Conservation (phyloP, 306 rosid genomes). For the Quercus suber region DNA sequence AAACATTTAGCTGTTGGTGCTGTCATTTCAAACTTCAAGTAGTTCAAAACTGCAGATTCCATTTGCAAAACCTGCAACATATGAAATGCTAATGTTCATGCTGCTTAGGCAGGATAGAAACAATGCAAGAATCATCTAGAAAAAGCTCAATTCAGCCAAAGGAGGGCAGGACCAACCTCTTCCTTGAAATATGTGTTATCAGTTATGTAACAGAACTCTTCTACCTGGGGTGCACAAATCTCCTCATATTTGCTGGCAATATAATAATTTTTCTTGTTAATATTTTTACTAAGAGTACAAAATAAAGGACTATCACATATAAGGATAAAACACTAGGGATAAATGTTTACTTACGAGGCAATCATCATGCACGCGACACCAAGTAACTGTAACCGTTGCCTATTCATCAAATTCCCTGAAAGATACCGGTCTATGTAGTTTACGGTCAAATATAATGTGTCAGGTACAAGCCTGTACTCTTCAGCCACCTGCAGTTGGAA, state of each 20-base stretch:
- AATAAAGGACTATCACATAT: background rate
- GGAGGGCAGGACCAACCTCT: slow-evolving; percentile 47
- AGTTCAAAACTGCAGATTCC: slow-evolving; percentile 91
- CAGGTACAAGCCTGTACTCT: slow-evolving; percentile 95
- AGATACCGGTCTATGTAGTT: slow-evolving; percentile 94
- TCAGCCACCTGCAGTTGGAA: slow-evolving; percentile 77
- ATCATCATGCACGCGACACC: slow-evolving; percentile 99
- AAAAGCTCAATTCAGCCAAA: slow-evolving; percentile 2
- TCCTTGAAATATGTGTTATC: slow-evolving; percentile 95
- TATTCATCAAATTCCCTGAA: slow-evolving; percentile 80
- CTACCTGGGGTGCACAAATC: slow-evolving; percentile 99
- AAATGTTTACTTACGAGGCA: slow-evolving; percentile 75
- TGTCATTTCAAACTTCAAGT: slow-evolving; percentile 92
- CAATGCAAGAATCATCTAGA: slow-evolving; percentile 6
- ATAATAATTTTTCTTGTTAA: slow-evolving; percentile 6
- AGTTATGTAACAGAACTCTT: slow-evolving; percentile 92
- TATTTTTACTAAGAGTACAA: background rate
- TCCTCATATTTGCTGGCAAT: slow-evolving; percentile 84
- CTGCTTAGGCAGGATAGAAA: background rate
- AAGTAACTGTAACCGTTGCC: slow-evolving; percentile 82
- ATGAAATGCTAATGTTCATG: slow-evolving; percentile 21
- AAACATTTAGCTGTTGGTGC: slow-evolving; percentile 92
- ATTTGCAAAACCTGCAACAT: slow-evolving; percentile 74
- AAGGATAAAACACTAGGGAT: background rate
- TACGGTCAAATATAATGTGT: slow-evolving; percentile 86